These are phyloP conservation scores for Paecilomyces sp. DNA, from an alignment of 2,329 filamentous ascomycete genomes.

Conservation along the genomic window DNA sequence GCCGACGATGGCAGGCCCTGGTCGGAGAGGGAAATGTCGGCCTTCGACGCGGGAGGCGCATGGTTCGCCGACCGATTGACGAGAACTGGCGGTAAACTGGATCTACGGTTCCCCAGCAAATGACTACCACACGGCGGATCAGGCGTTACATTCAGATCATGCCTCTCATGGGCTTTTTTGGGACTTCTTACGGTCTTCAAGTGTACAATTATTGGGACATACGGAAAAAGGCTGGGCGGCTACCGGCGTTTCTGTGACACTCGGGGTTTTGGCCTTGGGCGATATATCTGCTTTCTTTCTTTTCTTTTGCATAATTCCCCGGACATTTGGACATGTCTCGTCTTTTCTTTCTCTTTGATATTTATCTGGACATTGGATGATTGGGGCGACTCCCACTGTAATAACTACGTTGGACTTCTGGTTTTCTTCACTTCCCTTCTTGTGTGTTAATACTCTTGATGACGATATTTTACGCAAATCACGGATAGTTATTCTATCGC, in stretches of 20 bases:
- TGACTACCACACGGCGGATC: not conserved
- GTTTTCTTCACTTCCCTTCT: not conserved
- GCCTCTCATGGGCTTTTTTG: not conserved
- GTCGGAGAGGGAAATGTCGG: constrained; percentile 38
- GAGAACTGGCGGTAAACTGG: constrained; percentile 16
- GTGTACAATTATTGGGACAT: not conserved
- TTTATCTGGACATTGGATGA: not conserved
- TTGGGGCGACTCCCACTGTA: not conserved
- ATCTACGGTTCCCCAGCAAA: not conserved
- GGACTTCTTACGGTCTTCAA: not conserved
- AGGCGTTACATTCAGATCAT: not conserved
- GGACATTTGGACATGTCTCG: not conserved
- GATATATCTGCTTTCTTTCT: not conserved
- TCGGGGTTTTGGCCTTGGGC: not conserved
- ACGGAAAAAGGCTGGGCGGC: not conserved
- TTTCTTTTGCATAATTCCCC: not conserved
- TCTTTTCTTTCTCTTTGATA: not conserved
- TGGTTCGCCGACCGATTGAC: constrained; percentile 17
- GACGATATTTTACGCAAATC: not conserved
- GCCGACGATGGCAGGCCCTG: constrained; percentile 36
- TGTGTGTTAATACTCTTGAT: not conserved
- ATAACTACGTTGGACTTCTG: not conserved
- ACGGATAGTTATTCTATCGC: not conserved
- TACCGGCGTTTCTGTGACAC: not conserved
- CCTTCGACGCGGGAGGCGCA: constrained; percentile 25